Conservation (phyloP, 345 rosid species). For the Carallia pectinifolia region DNA sequence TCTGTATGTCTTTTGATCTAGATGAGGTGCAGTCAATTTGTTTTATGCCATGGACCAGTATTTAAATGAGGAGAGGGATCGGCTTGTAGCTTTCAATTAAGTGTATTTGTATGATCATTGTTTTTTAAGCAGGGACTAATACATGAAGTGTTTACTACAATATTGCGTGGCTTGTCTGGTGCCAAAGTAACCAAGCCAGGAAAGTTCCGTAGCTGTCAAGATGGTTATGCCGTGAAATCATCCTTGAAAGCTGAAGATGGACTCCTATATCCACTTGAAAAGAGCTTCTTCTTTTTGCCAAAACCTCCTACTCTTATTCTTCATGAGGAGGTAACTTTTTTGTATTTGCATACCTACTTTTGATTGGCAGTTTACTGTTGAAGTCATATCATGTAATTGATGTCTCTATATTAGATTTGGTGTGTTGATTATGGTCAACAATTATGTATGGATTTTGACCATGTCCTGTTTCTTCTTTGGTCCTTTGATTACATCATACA, state of each 20-base stretch:
- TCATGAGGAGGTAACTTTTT: conserved; percentile 74
- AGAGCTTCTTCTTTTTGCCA: conserved; percentile 92
- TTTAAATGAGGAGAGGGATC: not conserved
- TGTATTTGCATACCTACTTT: not conserved
- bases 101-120: not conserved
- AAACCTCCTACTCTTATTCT: conserved; percentile 98
- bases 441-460: not conserved
- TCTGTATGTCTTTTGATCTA: not conserved
- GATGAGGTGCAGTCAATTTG: not conserved
- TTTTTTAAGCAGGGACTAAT: conserved; percentile 65
- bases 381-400: not conserved
- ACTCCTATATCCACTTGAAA: conserved; percentile 90
- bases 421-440: not conserved
- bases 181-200: conserved; percentile 97
- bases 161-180: conserved; percentile 84
- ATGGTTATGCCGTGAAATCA: conserved; percentile 96
- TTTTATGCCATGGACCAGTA: not conserved
- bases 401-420: not conserved
- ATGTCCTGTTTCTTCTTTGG: not conserved
- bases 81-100: conserved; percentile 3
- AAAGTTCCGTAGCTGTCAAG: conserved; percentile 90
- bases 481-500: not conserved
- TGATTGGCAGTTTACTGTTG: not conserved
- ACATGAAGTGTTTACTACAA: conserved; percentile 87
- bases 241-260: conserved; percentile 98